Percentiles rank a stretch among this genome's conserved stretches.
These are phyloP conservation scores for Filobasidium uniguttulatum DNA, from an alignment of 1,284 basidiomycete species.

Conservation along the genomic window DNA sequence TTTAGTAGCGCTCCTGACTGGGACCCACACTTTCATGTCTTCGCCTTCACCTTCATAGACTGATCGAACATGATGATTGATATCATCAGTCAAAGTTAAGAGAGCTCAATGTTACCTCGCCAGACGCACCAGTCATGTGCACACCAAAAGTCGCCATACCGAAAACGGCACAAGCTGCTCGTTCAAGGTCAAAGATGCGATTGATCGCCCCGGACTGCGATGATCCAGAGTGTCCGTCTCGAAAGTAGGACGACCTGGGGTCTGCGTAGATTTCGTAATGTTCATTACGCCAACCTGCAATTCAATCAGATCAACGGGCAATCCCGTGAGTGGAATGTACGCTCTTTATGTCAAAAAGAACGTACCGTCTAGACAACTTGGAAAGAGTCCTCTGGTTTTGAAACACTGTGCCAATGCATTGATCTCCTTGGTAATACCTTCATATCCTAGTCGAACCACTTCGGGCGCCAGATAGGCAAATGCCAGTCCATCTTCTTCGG, in stretches of 20 bases:
- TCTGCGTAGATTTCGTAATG: slow-evolving; percentile 66
- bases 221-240: slow-evolving; percentile 15
- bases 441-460: slow-evolving; percentile 19
- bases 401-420: slow-evolving; percentile 28
- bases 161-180: slow-evolving; percentile 74
- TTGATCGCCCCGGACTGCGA: slow-evolving; percentile 35
- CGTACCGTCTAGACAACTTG: slow-evolving; percentile 34
- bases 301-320: neutral
- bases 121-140: slow-evolving; percentile 30
- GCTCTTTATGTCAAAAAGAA: neutral
- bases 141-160: slow-evolving; percentile 68
- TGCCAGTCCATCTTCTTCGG: slow-evolving; percentile 3
- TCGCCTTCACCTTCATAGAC: slow-evolving; percentile 29
- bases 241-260: slow-evolving; percentile 42
- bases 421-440: slow-evolving; percentile 27
- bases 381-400: slow-evolving; percentile 32
- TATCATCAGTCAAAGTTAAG: neutral
- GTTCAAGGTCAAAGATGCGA: slow-evolving; percentile 74
- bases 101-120: neutral
- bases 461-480: slow-evolving; percentile 15
- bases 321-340: neutral
- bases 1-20: slow-evolving; percentile 70
- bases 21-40: slow-evolving; percentile 65
- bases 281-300: slow-evolving; percentile 63
- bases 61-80: slow-evolving; percentile 1